Conservation (phyloP, 2,329 filamentous ascomycete genomes). For the Thyridium curvatum region DNA sequence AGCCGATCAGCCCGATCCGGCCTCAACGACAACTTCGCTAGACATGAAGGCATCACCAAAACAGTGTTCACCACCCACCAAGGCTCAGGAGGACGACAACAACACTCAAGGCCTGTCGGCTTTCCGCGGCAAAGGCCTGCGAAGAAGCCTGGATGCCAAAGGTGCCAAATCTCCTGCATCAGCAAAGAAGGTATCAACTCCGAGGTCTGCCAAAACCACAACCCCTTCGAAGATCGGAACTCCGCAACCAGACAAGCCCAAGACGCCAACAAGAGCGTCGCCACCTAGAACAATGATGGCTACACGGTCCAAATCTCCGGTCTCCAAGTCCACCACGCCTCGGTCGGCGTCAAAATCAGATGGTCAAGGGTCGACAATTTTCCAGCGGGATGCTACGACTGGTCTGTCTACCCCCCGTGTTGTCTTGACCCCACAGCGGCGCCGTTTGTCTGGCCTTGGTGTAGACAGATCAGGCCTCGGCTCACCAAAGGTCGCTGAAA, state of each 20-base stretch:
- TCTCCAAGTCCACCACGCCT: conserved; percentile 18
- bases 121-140: conserved; percentile 42
- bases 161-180: conserved; percentile 1
- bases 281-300: conserved; percentile 5
- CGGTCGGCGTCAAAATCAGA: conserved; percentile 16
- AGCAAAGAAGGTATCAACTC: conserved; percentile 19
- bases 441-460: conserved; percentile 61
- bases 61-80: conserved; percentile 14
- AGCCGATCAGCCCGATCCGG: conserved; percentile 39
- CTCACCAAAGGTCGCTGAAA: conserved; percentile 65
- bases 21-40: conserved; percentile 30
- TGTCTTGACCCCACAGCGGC: conserved; percentile 53
- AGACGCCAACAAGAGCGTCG: background rate
- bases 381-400: conserved; percentile 45
- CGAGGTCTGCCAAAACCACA: conserved; percentile 11
- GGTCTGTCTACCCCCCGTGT: conserved; percentile 57
- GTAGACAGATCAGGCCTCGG: conserved; percentile 66
- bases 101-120: conserved; percentile 47
- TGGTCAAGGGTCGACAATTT: conserved; percentile 26
- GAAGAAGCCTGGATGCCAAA: conserved; percentile 33
- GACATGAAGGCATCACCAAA: conserved; percentile 30
- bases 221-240: too few relatives aligned
- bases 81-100: conserved; percentile 32
- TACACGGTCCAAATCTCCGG: conserved; percentile 18
- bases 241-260: too few relatives aligned